These are phyloP conservation scores for Papiliotrema laurentii DNA, from an alignment of 1,284 basidiomycete species.

Conservation along the genomic window DNA sequence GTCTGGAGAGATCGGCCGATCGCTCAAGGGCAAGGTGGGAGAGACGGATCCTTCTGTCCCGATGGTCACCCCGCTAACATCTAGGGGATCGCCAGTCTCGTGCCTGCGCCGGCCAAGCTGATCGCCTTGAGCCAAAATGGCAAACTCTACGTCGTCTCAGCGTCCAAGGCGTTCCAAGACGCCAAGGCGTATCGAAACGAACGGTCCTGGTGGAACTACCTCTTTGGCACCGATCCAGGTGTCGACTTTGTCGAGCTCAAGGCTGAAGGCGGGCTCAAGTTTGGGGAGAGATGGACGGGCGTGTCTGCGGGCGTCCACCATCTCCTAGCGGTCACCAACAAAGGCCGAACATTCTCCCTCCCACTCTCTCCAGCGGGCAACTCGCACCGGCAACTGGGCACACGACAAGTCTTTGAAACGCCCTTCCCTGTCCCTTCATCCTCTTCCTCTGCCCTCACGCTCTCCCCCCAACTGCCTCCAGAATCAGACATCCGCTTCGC, in stretches of 20 bases:
- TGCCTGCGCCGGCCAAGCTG: slow-evolving; percentile 57
- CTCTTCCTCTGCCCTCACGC: slow-evolving; percentile 28
- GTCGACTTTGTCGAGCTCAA: slow-evolving; percentile 48
- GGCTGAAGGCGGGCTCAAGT: slow-evolving; percentile 52
- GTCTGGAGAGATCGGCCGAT: slow-evolving; percentile 48
- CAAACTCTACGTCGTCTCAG: slow-evolving; percentile 64
- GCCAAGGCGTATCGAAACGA: slow-evolving; percentile 17
- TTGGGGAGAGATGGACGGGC: slow-evolving; percentile 63
- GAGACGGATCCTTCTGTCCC: slow-evolving; percentile 16
- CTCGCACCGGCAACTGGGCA: slow-evolving; percentile 77
- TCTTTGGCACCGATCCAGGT: slow-evolving; percentile 39
- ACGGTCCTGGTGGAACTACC: slow-evolving; percentile 29
- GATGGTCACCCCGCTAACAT: background rate
- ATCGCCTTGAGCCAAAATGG: slow-evolving; percentile 69
- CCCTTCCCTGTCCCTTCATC: slow-evolving; percentile 41
- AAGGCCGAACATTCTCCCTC: slow-evolving; percentile 74
- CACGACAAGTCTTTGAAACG: slow-evolving; percentile 55
- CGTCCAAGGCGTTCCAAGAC: slow-evolving; percentile 47
- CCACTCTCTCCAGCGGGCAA: slow-evolving; percentile 77
- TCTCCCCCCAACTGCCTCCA: slow-evolving; percentile 22
- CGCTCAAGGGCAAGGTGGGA: slow-evolving; percentile 65
- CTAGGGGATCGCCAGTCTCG: slow-evolving; percentile 60
- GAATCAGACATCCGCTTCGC: slow-evolving; percentile 62
- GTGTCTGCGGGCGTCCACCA: slow-evolving; percentile 75
- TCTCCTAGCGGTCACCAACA: slow-evolving; percentile 75